Evolutionary conservation across 805 yeast genomes (phyloP), one percentile per base, ranked within the genome.

Genomic region (Saturnispora ahearnii): DNA sequence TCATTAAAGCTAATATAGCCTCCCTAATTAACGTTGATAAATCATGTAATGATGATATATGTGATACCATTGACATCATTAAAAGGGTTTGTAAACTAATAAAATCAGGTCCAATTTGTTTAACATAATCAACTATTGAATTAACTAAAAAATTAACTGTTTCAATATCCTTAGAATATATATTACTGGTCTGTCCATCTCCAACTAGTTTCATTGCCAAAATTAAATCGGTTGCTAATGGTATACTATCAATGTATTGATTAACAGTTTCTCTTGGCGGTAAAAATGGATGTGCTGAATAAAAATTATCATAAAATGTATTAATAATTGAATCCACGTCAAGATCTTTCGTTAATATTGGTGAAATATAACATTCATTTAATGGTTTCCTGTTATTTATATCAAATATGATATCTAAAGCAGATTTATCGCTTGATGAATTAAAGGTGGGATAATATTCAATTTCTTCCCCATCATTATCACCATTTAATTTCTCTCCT

Each of bases 1-100:
- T 49, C 0, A 69, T 64, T 11, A 75, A 53, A 2, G 68, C 62
- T 11, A 74, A 68, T 15, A 73, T 68, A 29, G 72, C 66, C 33
- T 66, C 70, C 51, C 80, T 66, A n/a, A 76, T 51, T 0, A 65
- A 55, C 1, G 68, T 62, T 41, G 77, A 71, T 42, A 75, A 53
- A 36, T 71, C 75, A 56, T 76, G 81, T 8, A 76, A 55, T 0
- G 80, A 73, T n/a, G 78, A 73, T 26, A 76, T 72, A 53, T 76
- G 81, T 13, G 77, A 66, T 4, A 71, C 66, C 56, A 76, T 65
- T 0, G 76, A 65, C 8, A 73, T 46, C 11, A 76, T 48, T 8
- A 73, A 56, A 41, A 76, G 53, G 0, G 72, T 56, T 52, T 76
- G 81, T 21, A 76, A 51, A 0, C 76, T 58, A 2, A 75, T 57